A percentile compares a stretch with the other conserved stretches of the same genome.
Conservation (phyloP, 208 protist species). For the Trypanosoma mega region DNA sequence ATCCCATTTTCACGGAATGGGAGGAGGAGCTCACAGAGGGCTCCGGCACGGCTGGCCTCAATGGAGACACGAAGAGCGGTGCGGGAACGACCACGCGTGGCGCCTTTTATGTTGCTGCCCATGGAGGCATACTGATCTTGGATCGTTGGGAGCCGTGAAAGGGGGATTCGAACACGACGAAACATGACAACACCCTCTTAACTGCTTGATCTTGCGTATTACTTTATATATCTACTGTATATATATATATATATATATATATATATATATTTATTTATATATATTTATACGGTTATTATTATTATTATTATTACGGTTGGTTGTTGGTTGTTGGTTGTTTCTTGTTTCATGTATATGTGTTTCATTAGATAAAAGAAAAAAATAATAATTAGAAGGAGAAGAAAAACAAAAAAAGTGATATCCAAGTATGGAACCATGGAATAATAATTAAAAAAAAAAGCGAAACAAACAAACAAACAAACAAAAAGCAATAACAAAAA, state of each 20-base stretch:
- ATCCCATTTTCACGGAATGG: constrained; percentile 45
- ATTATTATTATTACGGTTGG: too few relatives aligned
- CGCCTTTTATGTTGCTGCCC: constrained; percentile 47
- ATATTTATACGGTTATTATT: too few relatives aligned
- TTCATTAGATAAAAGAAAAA: too few relatives aligned
- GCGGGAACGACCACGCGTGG: constrained; percentile 32
- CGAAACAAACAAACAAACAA: constrained; percentile 9
- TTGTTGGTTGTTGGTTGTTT: too few relatives aligned
- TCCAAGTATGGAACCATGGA: not conserved
- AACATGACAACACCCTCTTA: too few relatives aligned
- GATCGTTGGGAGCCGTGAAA: constrained; percentile 32
- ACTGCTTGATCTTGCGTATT: too few relatives aligned
- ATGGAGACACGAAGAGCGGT: constrained; percentile 64
- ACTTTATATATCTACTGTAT: too few relatives aligned
- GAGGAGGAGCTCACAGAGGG: constrained; percentile 45
- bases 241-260: too few relatives aligned
- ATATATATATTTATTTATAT: too few relatives aligned
- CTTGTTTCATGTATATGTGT: too few relatives aligned
- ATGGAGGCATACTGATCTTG: constrained; percentile 50
- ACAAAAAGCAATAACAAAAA: constrained; percentile 27
- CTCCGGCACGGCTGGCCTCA: constrained; percentile 33
- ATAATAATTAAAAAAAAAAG: not conserved
- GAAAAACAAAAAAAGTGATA: too few relatives aligned
- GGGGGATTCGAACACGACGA: too few relatives aligned
- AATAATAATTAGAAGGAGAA: constrained; percentile 4